Evolutionary conservation across 148 eudicot species (phyloP).

Genomic region (Vaccinium macrocarpon): DNA sequence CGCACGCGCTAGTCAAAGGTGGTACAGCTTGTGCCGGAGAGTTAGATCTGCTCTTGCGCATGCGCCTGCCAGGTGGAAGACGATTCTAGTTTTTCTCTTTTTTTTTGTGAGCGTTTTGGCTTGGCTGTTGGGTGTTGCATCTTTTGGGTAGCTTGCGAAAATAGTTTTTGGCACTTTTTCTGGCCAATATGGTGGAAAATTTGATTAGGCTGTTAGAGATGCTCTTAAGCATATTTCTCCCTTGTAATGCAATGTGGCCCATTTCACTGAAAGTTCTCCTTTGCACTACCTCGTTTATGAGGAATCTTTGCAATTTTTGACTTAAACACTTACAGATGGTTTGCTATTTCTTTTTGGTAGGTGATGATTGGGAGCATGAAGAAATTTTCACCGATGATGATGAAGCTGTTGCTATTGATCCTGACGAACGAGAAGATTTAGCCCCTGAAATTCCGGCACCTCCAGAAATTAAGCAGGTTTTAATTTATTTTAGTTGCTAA

Average conservation of each 20-base stretch:
- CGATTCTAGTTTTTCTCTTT: too few relatives aligned
- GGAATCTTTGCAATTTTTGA: background rate
- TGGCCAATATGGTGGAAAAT: too few relatives aligned
- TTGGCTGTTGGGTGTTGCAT: too few relatives aligned
- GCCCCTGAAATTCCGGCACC: conserved; percentile 98
- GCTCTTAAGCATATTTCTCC: background rate
- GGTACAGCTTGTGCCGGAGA: too few relatives aligned
- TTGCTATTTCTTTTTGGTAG: conserved; percentile 33
- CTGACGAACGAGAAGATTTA: conserved; percentile 96
- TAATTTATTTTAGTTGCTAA: background rate
- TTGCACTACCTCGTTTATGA: background rate
- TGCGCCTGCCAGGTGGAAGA: too few relatives aligned
- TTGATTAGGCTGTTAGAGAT: too few relatives aligned
- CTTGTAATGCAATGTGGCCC: background rate
- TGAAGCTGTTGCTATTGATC: conserved; percentile 86
- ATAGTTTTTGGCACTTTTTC: too few relatives aligned
- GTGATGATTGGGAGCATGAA: conserved; percentile 99
- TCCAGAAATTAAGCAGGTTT: conserved; percentile 94
- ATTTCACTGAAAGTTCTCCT: conserved; percentile 6
- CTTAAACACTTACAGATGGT: background rate
- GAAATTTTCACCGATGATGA: conserved; percentile 98
- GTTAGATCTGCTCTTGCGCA: too few relatives aligned
- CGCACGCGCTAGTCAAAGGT: too few relatives aligned
- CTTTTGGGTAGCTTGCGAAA: too few relatives aligned
- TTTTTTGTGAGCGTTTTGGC: too few relatives aligned